phyloP scores from a whole-genome alignment of 2,329 filamentous ascomycete genomes.

The Phoma herbarum region DNA sequence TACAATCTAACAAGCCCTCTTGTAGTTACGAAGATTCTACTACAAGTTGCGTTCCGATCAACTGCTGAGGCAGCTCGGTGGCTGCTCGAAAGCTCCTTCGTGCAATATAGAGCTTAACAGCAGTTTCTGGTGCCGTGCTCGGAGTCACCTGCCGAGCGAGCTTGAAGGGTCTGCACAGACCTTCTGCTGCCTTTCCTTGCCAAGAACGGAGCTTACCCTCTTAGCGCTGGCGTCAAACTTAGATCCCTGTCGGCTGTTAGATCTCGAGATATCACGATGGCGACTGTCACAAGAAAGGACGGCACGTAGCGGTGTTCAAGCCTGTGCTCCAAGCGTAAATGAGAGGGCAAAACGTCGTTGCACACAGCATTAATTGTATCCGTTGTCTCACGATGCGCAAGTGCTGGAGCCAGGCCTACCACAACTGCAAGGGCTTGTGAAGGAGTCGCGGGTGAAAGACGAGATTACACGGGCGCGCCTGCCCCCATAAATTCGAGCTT shows the following conservation, averaged over 20 bases:
- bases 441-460: constrained; percentile 18
- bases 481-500: constrained; percentile 11
- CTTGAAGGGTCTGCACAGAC: not conserved
- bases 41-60: too few relatives aligned
- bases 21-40: too few relatives aligned
- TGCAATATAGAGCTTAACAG: too few relatives aligned
- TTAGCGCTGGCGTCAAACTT: constrained; percentile 15
- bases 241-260: constrained; percentile 9
- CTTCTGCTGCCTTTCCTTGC: constrained; percentile 3
- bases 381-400: constrained; percentile 16
- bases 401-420: not conserved
- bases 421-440: constrained; percentile 10
- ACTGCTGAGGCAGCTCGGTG: too few relatives aligned
- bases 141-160: constrained; percentile 2
- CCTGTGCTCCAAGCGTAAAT: constrained; percentile 5
- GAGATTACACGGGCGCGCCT: constrained; percentile 14
- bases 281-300: constrained; percentile 13
- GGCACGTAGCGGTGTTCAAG: constrained; percentile 16
- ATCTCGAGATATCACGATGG: constrained; percentile 16
- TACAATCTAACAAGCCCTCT: too few relatives aligned
- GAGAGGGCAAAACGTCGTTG: not conserved
- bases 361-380: not conserved
- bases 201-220: constrained; percentile 10
- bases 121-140: not conserved
- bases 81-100: too few relatives aligned